Conservation (phyloP, 129 eudicot species). For the Rutidosis leptorrhynchoides region DNA sequence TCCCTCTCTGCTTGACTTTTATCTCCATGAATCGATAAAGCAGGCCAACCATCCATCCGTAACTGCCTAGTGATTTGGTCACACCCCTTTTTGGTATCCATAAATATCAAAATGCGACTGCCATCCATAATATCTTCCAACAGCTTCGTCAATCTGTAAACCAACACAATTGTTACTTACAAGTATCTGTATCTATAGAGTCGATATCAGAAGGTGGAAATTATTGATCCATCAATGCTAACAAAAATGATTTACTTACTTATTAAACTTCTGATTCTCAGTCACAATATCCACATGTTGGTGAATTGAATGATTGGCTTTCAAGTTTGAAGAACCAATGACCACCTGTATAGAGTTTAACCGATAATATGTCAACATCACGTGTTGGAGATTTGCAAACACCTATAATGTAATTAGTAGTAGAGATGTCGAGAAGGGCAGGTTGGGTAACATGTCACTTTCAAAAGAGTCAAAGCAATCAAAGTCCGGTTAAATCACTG, state of each 20-base stretch:
- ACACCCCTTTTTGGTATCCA: constrained; percentile 94
- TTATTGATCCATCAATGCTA: neutral
- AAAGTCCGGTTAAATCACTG: neutral
- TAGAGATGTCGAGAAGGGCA: neutral
- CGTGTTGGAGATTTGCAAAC: neutral
- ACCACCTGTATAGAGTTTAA: constrained; percentile 51
- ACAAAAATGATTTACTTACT: constrained; percentile 39
- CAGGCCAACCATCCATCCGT: constrained; percentile 97
- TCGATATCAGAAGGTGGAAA: too few relatives aligned
- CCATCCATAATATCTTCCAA: constrained; percentile 99
- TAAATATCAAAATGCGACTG: constrained; percentile 84
- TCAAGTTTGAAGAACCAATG: constrained; percentile 87
- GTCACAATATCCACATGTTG: constrained; percentile 90
- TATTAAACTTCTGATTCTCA: constrained; percentile 88
- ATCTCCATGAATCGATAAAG: constrained; percentile 94
- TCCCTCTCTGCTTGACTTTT: constrained; percentile 98
- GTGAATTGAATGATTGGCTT: constrained; percentile 96
- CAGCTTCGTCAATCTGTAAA: constrained; percentile 74
- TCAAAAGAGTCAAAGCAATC: neutral
- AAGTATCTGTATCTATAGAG: too few relatives aligned
- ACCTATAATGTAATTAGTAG: neutral
- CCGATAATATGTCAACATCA: constrained; percentile 1
- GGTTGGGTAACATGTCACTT: neutral
- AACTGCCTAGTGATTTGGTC: constrained; percentile 94
- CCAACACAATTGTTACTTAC: neutral